Percentiles rank a stretch among this genome's conserved stretches.
phyloP scores from a whole-genome alignment of 371 early-diverging fungal genomes.

The Thermomucor indicae-seudaticae region DNA sequence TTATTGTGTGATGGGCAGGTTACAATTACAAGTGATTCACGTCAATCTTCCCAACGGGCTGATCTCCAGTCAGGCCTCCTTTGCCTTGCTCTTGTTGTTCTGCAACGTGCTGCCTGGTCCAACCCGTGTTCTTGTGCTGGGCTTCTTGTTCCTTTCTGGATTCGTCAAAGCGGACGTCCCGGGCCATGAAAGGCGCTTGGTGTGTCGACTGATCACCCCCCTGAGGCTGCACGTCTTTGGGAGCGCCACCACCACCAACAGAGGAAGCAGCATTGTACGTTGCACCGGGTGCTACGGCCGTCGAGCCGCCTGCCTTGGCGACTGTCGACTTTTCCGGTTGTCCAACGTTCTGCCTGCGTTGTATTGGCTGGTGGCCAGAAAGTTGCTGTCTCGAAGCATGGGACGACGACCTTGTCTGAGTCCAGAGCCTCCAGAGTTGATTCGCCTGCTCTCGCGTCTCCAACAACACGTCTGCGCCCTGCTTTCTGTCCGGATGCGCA shows the following conservation, averaged over 20 bases:
- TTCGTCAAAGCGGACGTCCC: neutral
- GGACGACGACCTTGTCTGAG: neutral
- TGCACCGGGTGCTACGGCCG: neutral
- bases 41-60: constrained; percentile 31
- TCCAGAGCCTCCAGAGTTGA: constrained; percentile 1
- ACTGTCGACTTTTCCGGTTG: neutral
- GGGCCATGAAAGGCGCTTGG: neutral
- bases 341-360: neutral
- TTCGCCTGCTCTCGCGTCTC: neutral
- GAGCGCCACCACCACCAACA: neutral
- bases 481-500: neutral
- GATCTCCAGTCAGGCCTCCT: constrained; percentile 29
- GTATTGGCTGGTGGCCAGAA: neutral
- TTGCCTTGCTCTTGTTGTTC: constrained; percentile 19
- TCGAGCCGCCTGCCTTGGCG: neutral
- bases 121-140: constrained; percentile 19
- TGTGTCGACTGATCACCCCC: neutral
- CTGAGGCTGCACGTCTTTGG: neutral
- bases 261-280: neutral
- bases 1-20: too few species aligned
- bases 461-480: neutral
- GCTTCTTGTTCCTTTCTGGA: neutral
- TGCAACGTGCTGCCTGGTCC: constrained; percentile 20
- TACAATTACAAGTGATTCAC: constrained; percentile 20
- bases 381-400: neutral